phyloP scores from a whole-genome alignment of 2,329 filamentous ascomycete genomes.

The Pseudogymnoascus sp. region DNA sequence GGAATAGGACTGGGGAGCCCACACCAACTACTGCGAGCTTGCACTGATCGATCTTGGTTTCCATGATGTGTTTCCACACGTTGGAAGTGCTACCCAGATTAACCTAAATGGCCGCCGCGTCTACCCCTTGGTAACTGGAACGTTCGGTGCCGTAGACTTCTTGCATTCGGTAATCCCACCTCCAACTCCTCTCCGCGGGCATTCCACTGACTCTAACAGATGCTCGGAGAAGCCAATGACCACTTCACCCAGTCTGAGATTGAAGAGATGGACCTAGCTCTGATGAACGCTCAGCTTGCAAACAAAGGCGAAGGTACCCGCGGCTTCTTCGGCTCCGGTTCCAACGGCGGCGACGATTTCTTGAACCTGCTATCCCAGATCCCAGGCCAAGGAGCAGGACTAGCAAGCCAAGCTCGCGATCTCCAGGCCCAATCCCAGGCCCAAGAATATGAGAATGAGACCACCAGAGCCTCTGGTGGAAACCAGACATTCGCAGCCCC shows the following conservation, averaged over 20 bases:
- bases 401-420: conserved; percentile 57
- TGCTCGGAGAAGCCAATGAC: conserved; percentile 64
- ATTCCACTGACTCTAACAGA: not conserved
- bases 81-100: conserved; percentile 58
- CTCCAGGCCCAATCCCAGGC: conserved; percentile 53
- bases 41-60: conserved; percentile 65
- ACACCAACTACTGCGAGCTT: conserved; percentile 66
- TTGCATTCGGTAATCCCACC: conserved; percentile 56
- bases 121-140: conserved; percentile 65
- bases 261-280: conserved; percentile 67
- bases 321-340: conserved; percentile 26
- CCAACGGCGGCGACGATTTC: conserved; percentile 46
- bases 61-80: conserved; percentile 63
- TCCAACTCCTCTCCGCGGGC: not conserved
- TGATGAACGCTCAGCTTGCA: conserved; percentile 56
- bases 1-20: not conserved
- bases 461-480: conserved; percentile 36
- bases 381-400: conserved; percentile 58
- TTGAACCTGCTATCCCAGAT: conserved; percentile 67
- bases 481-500: conserved; percentile 37
- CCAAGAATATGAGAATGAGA: conserved; percentile 51
- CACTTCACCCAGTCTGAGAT: conserved; percentile 81
- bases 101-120: conserved; percentile 57
- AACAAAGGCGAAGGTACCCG: conserved; percentile 30
- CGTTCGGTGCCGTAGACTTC: conserved; percentile 77